Evolutionary conservation across 1,139 yeast genomes (phyloP).

Genomic region (Magnusiomyces paraingens): DNA sequence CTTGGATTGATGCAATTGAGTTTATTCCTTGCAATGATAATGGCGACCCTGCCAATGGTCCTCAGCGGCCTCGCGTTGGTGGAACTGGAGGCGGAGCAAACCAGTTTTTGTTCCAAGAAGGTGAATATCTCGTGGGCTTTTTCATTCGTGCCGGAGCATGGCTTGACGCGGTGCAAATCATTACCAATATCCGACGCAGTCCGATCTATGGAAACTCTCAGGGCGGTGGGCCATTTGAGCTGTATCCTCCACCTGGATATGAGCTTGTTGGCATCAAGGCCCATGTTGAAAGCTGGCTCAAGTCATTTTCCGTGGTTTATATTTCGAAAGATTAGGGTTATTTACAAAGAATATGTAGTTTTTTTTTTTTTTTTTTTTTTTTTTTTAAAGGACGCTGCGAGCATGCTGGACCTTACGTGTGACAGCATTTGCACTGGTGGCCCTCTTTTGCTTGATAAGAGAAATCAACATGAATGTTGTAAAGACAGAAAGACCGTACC

Average conservation of each 20-base stretch:
- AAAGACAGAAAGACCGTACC: constrained; percentile 82
- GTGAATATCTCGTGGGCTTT: constrained; percentile 56
- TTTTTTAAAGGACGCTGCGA: background rate
- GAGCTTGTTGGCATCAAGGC: constrained; percentile 65
- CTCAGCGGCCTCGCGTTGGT: constrained; percentile 41
- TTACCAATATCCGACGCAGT: constrained; percentile 39
- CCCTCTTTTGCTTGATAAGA: constrained; percentile 36
- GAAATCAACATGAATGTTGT: constrained; percentile 59
- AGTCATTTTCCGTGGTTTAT: constrained; percentile 63
- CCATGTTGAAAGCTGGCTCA: constrained; percentile 58
- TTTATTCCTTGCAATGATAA: constrained; percentile 22
- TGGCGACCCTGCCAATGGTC: constrained; percentile 4
- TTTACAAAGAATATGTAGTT: constrained; percentile 7
- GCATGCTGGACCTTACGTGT: constrained; percentile 28
- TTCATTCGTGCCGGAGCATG: constrained; percentile 71
- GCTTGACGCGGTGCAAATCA: constrained; percentile 79
- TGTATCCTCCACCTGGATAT: constrained; percentile 54
- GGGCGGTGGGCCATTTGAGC: constrained; percentile 61
- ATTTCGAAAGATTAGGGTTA: constrained; percentile 11
- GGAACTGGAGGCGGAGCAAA: constrained; percentile 50
- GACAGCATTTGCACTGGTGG: background rate
- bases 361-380: background rate
- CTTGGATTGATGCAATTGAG: constrained; percentile 72
- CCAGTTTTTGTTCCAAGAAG: constrained; percentile 49
- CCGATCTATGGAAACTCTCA: constrained; percentile 52